A percentile compares a stretch with the other conserved stretches of the same genome.
These are phyloP conservation scores for Fusarium protoensiforme DNA, from an alignment of 2,329 filamentous ascomycete species.

Conservation along the genomic window DNA sequence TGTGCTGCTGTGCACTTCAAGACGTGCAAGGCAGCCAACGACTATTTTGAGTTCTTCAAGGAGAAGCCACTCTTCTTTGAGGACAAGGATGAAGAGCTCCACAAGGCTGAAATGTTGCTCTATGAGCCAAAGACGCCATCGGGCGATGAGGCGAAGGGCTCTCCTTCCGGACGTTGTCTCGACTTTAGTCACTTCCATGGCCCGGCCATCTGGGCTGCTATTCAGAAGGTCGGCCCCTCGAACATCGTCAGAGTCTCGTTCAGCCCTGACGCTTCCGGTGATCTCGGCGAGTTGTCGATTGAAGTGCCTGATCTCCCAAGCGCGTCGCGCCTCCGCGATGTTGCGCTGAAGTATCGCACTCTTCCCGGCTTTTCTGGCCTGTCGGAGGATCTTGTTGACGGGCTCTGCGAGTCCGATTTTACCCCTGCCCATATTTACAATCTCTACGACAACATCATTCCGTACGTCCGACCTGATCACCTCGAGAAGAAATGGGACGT, in stretches of 20 bases:
- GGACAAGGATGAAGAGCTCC: background rate
- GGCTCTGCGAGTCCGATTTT: background rate
- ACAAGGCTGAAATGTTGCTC: background rate
- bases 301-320: conserved; percentile 35
- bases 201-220: conserved; percentile 31
- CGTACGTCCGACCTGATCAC: background rate
- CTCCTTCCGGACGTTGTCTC: conserved; percentile 20
- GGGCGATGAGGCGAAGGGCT: background rate
- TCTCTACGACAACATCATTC: background rate
- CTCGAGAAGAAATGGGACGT: background rate
- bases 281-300: conserved; percentile 9
- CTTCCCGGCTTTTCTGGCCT: background rate
- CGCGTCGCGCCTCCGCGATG: background rate
- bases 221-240: conserved; percentile 17
- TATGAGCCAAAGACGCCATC: background rate
- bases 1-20: background rate
- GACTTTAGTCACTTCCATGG: conserved; percentile 30
- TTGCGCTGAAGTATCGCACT: background rate
- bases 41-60: background rate
- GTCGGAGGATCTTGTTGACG: background rate
- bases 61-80: background rate
- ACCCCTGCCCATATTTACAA: background rate
- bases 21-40: background rate
- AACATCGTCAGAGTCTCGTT: conserved; percentile 20
- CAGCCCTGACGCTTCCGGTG: rapidly evolving